Evolutionary conservation across 805 yeast genomes (phyloP).

Genomic region (Barnettozyma salicaria): DNA sequence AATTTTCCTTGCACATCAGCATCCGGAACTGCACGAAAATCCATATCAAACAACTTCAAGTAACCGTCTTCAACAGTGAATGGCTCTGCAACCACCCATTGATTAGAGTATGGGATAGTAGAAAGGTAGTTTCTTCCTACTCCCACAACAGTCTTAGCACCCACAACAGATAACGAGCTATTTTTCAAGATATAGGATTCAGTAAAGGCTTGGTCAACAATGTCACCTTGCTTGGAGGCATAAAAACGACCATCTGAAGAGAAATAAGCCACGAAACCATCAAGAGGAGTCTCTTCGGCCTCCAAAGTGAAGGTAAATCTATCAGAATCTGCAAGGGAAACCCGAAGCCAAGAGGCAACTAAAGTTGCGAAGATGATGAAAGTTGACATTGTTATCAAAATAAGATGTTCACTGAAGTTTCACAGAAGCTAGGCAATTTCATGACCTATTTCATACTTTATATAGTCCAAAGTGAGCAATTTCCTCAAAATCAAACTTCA

Average conservation of each 20-base stretch:
- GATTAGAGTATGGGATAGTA: constrained; percentile 3
- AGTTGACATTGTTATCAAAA: neutral
- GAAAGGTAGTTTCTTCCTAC: constrained; percentile 10
- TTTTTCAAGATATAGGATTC: neutral
- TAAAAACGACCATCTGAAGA: too few species aligned
- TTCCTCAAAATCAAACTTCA: too few species aligned
- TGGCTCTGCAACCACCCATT: constrained; percentile 6
- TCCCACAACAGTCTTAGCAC: constrained; percentile 8
- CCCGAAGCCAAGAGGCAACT: neutral
- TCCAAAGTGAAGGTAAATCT: constrained; percentile 3
- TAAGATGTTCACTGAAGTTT: neutral
- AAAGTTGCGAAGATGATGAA: neutral
- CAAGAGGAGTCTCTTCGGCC: neutral
- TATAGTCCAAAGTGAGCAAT: too few species aligned
- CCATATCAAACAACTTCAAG: constrained; percentile 8
- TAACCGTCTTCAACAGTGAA: constrained; percentile 12
- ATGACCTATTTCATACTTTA: too few species aligned
- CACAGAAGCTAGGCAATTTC: too few species aligned
- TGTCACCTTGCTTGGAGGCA: too few species aligned
- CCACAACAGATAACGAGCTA: neutral
- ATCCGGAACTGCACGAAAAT: constrained; percentile 12
- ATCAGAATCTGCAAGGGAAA: constrained; percentile 4
- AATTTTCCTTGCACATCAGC: constrained; percentile 10
- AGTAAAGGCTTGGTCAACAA: neutral
- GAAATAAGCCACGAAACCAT: too few species aligned